phyloP scores from a whole-genome alignment of 495 filamentous ascomycete genomes.

The Aspergillus indologenus region DNA sequence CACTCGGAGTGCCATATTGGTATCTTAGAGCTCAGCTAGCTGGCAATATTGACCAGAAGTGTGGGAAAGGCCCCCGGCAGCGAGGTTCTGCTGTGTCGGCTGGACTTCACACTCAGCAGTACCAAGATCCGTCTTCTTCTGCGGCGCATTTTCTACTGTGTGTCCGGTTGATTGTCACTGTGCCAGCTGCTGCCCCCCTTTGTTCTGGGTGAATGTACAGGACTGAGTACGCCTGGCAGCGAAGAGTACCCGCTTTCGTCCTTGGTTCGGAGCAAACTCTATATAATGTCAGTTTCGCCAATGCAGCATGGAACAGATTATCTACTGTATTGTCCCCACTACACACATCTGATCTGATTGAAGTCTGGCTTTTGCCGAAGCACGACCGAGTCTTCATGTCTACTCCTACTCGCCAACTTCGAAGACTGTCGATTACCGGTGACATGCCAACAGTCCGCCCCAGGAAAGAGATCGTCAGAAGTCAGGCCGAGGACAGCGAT shows the following conservation, averaged over 20 bases:
- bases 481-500: constrained; percentile 12
- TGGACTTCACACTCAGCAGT: no score
- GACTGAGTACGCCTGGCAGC: no score
- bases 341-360: neutral
- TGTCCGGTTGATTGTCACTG: neutral
- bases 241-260: constrained; percentile 38
- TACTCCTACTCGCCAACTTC: constrained; percentile 41
- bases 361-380: neutral
- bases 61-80: no score
- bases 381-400: constrained; percentile 23
- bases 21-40: neutral
- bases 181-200: neutral
- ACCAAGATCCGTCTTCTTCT: neutral
- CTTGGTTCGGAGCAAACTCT: constrained; percentile 44
- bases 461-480: constrained; percentile 24
- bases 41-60: neutral
- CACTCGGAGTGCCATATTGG: neutral
- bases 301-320: constrained; percentile 1
- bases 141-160: neutral
- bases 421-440: constrained; percentile 36
- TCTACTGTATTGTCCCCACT: neutral
- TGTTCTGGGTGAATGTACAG: no score
- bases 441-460: constrained; percentile 30
- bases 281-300: constrained; percentile 22
- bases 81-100: no score